Evolutionary conservation across 78 protist genomes (phyloP), one percentile per base, ranked within the genome.

Genomic region (Dictyostelium brefeldianum): DNA sequence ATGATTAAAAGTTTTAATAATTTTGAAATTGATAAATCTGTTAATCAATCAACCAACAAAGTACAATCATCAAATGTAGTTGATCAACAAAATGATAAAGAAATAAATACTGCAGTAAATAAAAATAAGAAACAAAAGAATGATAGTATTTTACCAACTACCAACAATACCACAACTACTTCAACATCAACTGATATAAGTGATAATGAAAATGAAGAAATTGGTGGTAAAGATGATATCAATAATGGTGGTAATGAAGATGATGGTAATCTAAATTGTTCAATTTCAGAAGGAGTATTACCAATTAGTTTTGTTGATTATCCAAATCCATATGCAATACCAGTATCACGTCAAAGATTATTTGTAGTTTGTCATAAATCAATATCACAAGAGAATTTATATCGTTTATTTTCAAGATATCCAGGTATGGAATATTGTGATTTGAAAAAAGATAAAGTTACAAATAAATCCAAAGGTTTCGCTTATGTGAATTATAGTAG

Each of bases 351-450:
- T 17, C 92, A 87, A 56, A 65, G 95, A 48, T 41, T 91, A 27
- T 91, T 91, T 79, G 95, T 91, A 1, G 90, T 91, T 36, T 82
- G 89, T 31, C 89, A 83, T 27, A 91, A 91, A 70, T 65, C 80
- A n/a, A 85, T 83, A 1, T 51, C 84, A 9, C 95, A 91, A 73
- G 89, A 82, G 57, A 57, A 36, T 18, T 27, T 91, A 5, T 77
- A 91, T 73, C 70, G 84, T 54, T 81, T 91, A 29, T 91, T 91
- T 56, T 77, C 89, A 36, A 81, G 78, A 57, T 91, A 91, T 25
- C 95, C 95, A 6, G 95, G 95, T 48, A 91, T 91, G 95, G 95
- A 91, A 46, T 91, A 91, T 79, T 91, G 95, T 54, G 95, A 91
- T 48, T 74, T 91, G 14, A 91, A 91, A 69, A 91, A 79, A 46